Evolutionary conservation across 2,329 filamentous ascomycete species (phyloP).

Genomic region (Fusarium verrucosum): DNA sequence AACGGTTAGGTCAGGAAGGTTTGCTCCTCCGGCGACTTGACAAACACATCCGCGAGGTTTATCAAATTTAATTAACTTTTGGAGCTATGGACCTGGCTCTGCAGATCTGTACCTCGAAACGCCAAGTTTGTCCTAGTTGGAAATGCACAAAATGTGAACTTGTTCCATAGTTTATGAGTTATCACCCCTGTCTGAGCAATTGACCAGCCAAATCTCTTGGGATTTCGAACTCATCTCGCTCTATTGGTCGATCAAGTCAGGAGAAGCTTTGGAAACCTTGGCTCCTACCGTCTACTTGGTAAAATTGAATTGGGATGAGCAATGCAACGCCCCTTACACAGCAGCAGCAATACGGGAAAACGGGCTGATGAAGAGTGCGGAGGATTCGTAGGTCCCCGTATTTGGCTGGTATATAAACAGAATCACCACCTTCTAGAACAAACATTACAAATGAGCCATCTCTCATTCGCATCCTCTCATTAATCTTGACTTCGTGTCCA

Average conservation of each 20-base stretch:
- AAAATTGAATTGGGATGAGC: not conserved
- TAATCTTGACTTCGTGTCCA: not conserved
- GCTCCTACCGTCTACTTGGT: not conserved
- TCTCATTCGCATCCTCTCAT: slow-evolving; percentile 29
- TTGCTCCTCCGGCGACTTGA: not conserved
- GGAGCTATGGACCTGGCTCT: not conserved
- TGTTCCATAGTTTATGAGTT: not conserved
- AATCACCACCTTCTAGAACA: not conserved
- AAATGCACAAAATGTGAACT: not conserved
- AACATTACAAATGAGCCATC: slow-evolving; percentile 24
- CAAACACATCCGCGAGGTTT: not conserved
- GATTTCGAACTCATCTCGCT: slow-evolving; percentile 26
- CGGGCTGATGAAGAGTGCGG: not conserved
- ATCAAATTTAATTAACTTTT: not conserved
- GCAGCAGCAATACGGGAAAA: not conserved
- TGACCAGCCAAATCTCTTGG: not conserved
- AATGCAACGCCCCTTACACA: not conserved
- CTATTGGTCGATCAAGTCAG: slow-evolving; percentile 13
- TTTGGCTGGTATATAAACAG: slow-evolving; percentile 11
- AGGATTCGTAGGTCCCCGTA: not conserved
- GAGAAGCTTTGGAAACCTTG: not conserved
- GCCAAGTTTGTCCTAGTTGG: not conserved
- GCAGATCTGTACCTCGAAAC: not conserved
- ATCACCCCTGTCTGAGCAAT: not conserved
- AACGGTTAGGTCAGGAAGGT: not conserved